Evolutionary conservation across 2,329 filamentous ascomycete species (phyloP), one percentile per base, ranked within the genome.

Genomic region (Penicillium griseofulvum): DNA sequence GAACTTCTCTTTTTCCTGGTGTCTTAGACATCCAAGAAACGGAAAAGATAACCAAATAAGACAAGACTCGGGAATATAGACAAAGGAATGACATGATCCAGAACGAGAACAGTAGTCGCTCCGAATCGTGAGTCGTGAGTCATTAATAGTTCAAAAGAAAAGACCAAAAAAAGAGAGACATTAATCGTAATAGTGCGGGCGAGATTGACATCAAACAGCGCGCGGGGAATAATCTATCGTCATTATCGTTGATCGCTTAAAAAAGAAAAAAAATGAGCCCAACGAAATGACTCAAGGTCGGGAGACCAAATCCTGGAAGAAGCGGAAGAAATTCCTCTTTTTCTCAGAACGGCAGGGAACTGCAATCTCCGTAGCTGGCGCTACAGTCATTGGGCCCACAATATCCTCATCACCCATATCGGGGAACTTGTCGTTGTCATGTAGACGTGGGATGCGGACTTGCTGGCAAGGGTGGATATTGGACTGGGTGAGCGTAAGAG

Each of bases 331-430:
- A 42, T 70, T 74, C 52, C 76, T 74, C 59, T 77, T 76, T 60
- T 68, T 74, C 45, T 73, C 63, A 8, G 73, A 73, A 36, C 74
- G 74, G 53, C 75, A 73, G 54, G 70, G 66, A 62, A 56, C 74
- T 58, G 60, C 76, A 82, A 64, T 86, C 52, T 57, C 65, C 17
- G 60, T 63, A 8, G 68, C 69, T 2, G 74, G 74, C 6, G 71
- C 75, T 33, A 78, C 76, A n/a, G 71, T 84, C 92, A 97, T 96
- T 7, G 92, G 92, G 1, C 92, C 92, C 42, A 97, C 91, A 69
- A 97, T 95, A 72, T 96, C 92, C 65, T 92, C 88, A 66, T 96
- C 91, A 49, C 91, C 91, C 31, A 93, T 83, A 64, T 87, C 86
- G 24, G 91, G 91, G 67, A 96, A 97, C 73, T 97, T 96, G 68